These are phyloP conservation scores for Holtermanniella nyarrowii DNA, from an alignment of 768 basidiomycete species.

Conservation along the genomic window DNA sequence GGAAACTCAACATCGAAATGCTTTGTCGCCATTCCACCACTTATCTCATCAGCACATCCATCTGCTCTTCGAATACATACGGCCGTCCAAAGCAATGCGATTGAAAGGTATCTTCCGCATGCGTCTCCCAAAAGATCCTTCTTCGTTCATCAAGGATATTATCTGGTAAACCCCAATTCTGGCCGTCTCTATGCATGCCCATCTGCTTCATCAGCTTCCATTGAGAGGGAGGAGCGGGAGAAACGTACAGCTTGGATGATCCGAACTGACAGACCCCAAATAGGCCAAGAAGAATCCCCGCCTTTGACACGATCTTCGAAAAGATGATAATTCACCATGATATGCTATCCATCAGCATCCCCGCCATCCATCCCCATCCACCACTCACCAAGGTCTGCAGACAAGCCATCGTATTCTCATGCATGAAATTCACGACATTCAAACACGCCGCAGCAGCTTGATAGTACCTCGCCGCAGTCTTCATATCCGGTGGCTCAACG, in stretches of 20 bases:
- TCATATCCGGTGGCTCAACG: slow-evolving; percentile 6
- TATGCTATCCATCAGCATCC: slow-evolving; percentile 1
- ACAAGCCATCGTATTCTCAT: slow-evolving; percentile 15
- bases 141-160: slow-evolving; percentile 5
- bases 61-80: too few species aligned
- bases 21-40: slow-evolving; percentile 4
- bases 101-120: slow-evolving; percentile 8
- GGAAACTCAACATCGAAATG: slow-evolving; percentile 7
- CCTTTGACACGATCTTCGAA: slow-evolving; percentile 18
- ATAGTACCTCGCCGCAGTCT: slow-evolving; percentile 6
- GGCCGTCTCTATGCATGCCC: slow-evolving; percentile 13
- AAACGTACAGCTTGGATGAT: slow-evolving; percentile 17
- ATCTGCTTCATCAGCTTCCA: slow-evolving; percentile 9
- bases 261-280: slow-evolving; percentile 19
- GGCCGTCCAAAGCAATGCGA: slow-evolving; percentile 7
- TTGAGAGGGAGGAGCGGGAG: too few species aligned
- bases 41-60: too few species aligned
- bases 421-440: slow-evolving; percentile 15
- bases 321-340: slow-evolving; percentile 16
- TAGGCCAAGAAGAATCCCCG: slow-evolving; percentile 22
- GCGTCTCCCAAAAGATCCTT: slow-evolving; percentile 10
- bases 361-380: not conserved
- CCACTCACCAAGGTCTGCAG: slow-evolving; percentile 13
- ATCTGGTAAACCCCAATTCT: slow-evolving; percentile 1
- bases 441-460: slow-evolving; percentile 8